phyloP scores from a whole-genome alignment of 805 yeast genomes.

The Kluyveromyces dobzhanskii region DNA sequence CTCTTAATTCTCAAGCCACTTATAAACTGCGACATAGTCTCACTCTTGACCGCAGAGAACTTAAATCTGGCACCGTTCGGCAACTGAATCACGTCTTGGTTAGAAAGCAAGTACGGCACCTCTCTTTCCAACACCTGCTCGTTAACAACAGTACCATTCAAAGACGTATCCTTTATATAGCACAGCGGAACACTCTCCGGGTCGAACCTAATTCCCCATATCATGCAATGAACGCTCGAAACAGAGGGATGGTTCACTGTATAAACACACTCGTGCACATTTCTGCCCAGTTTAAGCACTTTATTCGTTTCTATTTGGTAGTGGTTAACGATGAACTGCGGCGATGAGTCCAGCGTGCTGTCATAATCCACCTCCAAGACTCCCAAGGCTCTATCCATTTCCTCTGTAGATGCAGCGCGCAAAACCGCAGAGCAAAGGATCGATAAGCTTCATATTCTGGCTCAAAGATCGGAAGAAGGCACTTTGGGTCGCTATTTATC shows the following conservation, averaged over 20 bases:
- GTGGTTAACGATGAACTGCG: neutral
- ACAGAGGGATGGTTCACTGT: constrained; percentile 32
- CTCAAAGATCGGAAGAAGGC: too few relatives aligned
- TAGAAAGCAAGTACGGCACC: constrained; percentile 28
- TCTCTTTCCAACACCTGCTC: constrained; percentile 26
- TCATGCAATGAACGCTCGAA: constrained; percentile 39
- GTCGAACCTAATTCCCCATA: constrained; percentile 46
- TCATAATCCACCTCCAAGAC: neutral
- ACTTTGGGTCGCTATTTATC: too few relatives aligned
- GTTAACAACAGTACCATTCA: constrained; percentile 44
- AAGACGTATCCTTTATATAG: constrained; percentile 42
- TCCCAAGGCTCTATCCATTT: constrained; percentile 2
- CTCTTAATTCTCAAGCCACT: constrained; percentile 15
- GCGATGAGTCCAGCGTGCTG: neutral
- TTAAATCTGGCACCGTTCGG: constrained; percentile 24
- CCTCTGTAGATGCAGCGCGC: too few relatives aligned
- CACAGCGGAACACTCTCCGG: constrained; percentile 37
- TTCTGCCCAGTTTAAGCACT: constrained; percentile 38
- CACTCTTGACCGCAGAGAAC: constrained; percentile 14
- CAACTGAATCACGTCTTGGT: constrained; percentile 35
- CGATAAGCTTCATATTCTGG: too few relatives aligned
- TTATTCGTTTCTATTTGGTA: constrained; percentile 25
- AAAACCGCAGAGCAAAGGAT: too few relatives aligned
- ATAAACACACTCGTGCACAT: constrained; percentile 26
- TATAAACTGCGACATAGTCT: constrained; percentile 5